A percentile compares a stretch with the other conserved stretches of the same genome.
Evolutionary conservation across 2,329 filamentous ascomycete species (phyloP).

Genomic region (Plenodomus lindquistii): DNA sequence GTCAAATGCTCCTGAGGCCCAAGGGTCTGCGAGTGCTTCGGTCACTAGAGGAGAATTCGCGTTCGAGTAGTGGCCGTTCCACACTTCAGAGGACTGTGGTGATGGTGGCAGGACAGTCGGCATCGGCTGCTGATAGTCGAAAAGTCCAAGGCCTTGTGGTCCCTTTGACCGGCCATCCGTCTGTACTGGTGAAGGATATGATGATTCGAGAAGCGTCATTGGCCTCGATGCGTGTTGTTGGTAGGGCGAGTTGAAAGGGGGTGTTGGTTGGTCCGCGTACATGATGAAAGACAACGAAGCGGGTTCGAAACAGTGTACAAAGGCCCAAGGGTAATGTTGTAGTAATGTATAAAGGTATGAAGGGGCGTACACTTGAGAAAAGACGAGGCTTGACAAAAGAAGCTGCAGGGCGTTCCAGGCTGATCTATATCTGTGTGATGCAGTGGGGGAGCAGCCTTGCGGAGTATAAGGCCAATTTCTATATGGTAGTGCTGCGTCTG

Average conservation of each 20-base stretch:
- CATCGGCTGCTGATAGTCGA: conserved; percentile 33
- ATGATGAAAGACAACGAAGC: conserved; percentile 17
- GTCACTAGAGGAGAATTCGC: conserved; percentile 33
- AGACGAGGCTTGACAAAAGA: conserved; percentile 15
- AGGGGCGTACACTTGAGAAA: conserved; percentile 5
- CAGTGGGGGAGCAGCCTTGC: conserved; percentile 24
- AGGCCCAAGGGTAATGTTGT: conserved; percentile 2
- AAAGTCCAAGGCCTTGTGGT: conserved; percentile 39
- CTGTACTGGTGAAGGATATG: conserved; percentile 42
- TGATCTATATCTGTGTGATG: conserved; percentile 36
- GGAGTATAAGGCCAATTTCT: conserved; percentile 24
- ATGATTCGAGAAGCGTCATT: conserved; percentile 31
- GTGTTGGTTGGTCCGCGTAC: conserved; percentile 36
- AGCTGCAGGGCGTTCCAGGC: conserved; percentile 30
- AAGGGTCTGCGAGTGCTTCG: conserved; percentile 37
- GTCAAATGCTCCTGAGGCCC: conserved; percentile 39
- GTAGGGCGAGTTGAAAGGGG: conserved; percentile 43
- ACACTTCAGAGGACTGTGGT: conserved; percentile 40
- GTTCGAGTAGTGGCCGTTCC: conserved; percentile 32
- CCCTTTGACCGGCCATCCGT: conserved; percentile 36
- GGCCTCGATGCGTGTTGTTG: conserved; percentile 35
- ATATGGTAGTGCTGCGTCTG: conserved; percentile 40
- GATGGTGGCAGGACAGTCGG: conserved; percentile 37
- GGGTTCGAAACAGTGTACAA: conserved; percentile 10
- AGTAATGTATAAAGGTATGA: conserved; percentile 7